Conservation (phyloP, 352 stramenopile species). For the Phytopythium montanum region DNA sequence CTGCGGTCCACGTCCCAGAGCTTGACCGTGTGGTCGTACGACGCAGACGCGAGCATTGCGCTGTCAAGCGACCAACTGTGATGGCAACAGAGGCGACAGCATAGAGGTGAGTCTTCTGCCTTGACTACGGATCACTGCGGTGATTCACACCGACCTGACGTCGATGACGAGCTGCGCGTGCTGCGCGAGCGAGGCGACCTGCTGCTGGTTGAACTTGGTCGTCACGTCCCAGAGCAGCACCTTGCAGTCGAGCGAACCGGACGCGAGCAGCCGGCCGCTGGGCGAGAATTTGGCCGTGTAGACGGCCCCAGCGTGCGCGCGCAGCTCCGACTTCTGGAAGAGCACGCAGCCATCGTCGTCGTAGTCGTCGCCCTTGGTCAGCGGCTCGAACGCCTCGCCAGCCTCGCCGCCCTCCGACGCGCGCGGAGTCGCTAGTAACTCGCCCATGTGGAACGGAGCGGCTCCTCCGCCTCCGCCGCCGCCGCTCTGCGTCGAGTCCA, state of each 20-base stretch:
- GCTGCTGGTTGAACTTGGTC: conserved; percentile 87
- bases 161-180: conserved; percentile 86
- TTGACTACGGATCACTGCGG: not conserved
- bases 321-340: conserved; percentile 79
- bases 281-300: conserved; percentile 88
- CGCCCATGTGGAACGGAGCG: conserved; percentile 68
- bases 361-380: conserved; percentile 56
- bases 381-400: conserved; percentile 29
- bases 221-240: conserved; percentile 87
- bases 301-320: conserved; percentile 70
- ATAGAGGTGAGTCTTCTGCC: too few species aligned
- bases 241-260: conserved; percentile 76
- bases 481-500: conserved; percentile 58
- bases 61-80: conserved; percentile 77
- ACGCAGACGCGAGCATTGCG: conserved; percentile 63
- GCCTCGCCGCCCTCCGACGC: conserved; percentile 25
- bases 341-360: conserved; percentile 66
- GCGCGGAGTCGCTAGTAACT: conserved; percentile 52
- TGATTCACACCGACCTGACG: conserved; percentile 28
- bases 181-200: conserved; percentile 68
- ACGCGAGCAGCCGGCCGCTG: conserved; percentile 74
- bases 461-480: conserved; percentile 23
- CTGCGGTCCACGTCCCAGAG: conserved; percentile 85
- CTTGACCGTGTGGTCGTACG: conserved; percentile 88
- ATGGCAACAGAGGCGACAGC: too few species aligned